Conservation (phyloP, 2,329 filamentous ascomycete genomes). For the Pseudogymnoascus sp. region DNA sequence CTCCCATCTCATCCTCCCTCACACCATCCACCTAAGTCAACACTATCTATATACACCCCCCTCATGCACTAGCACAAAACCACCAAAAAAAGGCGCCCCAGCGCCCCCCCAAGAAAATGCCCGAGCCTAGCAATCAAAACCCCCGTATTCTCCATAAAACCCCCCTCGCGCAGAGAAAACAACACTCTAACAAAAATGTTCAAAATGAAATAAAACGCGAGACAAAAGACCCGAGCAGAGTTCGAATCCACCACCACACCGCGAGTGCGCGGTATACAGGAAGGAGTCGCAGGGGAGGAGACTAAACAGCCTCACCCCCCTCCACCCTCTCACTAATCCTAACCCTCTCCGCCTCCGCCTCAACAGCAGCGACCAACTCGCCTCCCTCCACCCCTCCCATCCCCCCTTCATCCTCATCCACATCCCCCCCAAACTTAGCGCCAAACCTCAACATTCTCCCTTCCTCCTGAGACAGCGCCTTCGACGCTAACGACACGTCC, state of each 20-base stretch:
- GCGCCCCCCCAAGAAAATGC: not conserved
- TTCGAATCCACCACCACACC: not conserved
- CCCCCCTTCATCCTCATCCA: slow-evolving; percentile 23
- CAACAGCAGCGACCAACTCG: slow-evolving; percentile 10
- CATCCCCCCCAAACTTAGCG: slow-evolving; percentile 45
- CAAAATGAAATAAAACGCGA: not conserved
- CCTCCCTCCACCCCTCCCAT: not conserved
- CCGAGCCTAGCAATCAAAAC: not conserved
- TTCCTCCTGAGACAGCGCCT: slow-evolving; percentile 58
- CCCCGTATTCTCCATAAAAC: not conserved
- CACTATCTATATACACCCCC: not conserved
- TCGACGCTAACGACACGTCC: slow-evolving; percentile 59
- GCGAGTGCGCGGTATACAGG: not conserved
- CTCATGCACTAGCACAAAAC: not conserved
- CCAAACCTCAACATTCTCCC: slow-evolving; percentile 61
- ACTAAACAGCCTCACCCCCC: not conserved
- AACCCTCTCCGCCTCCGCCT: not conserved
- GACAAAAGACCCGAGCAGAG: not conserved
- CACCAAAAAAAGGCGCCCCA: not conserved
- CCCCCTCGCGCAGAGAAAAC: not conserved
- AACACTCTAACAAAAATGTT: not conserved
- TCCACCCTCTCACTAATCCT: not conserved
- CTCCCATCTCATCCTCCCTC: not conserved
- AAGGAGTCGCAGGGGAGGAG: not conserved
- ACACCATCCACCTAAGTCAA: not conserved